Conservation (phyloP, 2,329 filamentous ascomycete species). For the Phyllosticta capitalensis region DNA sequence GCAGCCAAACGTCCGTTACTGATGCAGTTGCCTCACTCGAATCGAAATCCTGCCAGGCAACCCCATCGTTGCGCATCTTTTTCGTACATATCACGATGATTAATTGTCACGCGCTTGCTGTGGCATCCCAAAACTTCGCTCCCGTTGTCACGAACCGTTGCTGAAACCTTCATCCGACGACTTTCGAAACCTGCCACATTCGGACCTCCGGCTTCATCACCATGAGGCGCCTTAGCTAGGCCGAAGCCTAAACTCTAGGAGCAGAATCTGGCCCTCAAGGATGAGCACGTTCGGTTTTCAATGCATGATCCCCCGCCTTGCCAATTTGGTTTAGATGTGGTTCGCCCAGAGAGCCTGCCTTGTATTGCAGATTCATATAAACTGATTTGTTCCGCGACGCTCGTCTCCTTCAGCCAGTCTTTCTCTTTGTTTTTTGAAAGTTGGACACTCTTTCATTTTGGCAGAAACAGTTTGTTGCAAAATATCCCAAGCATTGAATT, state of each 20-base stretch:
- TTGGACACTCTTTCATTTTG: neutral
- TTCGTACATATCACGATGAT: neutral
- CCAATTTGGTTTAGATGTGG: neutral
- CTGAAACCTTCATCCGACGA: neutral
- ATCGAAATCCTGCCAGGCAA: neutral
- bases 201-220: neutral
- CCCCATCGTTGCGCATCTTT: neutral
- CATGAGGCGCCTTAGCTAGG: neutral
- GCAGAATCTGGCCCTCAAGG: neutral
- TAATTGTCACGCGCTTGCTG: neutral
- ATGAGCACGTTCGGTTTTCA: neutral
- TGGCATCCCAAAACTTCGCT: neutral
- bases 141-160: neutral
- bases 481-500: neutral
- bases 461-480: neutral
- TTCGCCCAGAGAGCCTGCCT: neutral
- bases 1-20: neutral
- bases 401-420: neutral
- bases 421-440: constrained; percentile 14
- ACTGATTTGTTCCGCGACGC: neutral
- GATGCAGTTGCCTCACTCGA: neutral
- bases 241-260: neutral
- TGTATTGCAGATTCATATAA: neutral
- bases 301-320: neutral
- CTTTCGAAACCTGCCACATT: neutral